Percentiles rank a stretch among this genome's conserved stretches.
Evolutionary conservation across 768 basidiomycete genomes (phyloP).

Genomic region (Auriscalpium orientale): DNA sequence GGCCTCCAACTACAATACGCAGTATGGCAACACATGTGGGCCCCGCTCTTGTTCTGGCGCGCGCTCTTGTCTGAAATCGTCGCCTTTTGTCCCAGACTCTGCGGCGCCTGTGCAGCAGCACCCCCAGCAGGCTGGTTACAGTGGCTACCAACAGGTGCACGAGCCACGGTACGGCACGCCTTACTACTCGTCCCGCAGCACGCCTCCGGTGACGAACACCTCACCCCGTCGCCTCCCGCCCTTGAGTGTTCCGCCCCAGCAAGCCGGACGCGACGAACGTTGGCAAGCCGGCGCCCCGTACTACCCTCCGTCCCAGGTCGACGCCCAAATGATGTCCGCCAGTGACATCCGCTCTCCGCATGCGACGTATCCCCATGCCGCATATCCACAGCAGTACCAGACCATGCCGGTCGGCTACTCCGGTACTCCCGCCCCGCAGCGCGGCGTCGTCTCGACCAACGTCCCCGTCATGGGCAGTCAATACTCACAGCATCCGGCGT

Average conservation of each 20-base stretch:
- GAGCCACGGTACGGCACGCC: conserved; percentile 1
- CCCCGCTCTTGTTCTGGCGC: background rate
- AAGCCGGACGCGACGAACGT: background rate
- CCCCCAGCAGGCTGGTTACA: background rate
- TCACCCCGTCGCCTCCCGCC: conserved; percentile 3
- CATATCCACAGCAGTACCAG: conserved; percentile 3
- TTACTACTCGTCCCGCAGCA: conserved; percentile 2
- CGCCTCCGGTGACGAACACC: conserved; percentile 1
- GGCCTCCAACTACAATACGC: too few species aligned
- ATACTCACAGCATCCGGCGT: conserved; percentile 5
- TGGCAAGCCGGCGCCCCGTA: background rate
- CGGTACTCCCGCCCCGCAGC: conserved; percentile 10
- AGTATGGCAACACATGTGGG: background rate
- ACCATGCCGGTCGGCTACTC: background rate
- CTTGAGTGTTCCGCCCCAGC: conserved; percentile 3
- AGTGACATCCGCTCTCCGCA: conserved; percentile 10
- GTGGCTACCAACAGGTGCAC: background rate
- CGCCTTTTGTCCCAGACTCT: background rate
- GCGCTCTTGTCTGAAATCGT: too few species aligned
- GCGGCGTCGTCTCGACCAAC: conserved; percentile 12
- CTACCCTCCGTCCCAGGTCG: background rate
- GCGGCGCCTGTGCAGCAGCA: conserved; percentile 3
- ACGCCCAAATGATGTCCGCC: conserved; percentile 2
- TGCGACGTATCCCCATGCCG: conserved; percentile 1
- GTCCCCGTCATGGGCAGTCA: conserved; percentile 2